Evolutionary conservation across 108 stramenopile genomes (phyloP), one percentile per base, ranked within the genome.

Genomic region (Fistulifera solaris): DNA sequence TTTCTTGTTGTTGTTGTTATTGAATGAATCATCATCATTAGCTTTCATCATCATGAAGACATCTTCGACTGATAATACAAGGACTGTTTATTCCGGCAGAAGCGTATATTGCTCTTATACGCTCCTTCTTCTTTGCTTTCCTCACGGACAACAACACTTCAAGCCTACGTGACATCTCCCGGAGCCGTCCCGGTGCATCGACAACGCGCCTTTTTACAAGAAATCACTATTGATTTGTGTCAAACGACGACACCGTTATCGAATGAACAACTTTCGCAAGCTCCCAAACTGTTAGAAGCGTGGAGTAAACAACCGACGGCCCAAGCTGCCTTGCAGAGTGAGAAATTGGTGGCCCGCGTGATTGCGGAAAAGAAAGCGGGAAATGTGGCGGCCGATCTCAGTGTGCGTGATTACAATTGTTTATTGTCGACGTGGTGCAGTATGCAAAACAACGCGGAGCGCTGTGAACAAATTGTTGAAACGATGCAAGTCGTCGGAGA

Each of bases 341-440:
- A 90, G 59, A 55, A 58, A 3, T 51, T 90, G 3, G 48, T 90
- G 25, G 82, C 84, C 42, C 71, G 89, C 48, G 65, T 90, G 44
- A 66, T 86, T 44, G 84, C 80, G 31, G 88, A 90, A 58, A 57
- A 70, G 22, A 42, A 63, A 8, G 84, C 80, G 6, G 84, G 84
- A 10, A 85, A 84, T 58, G 19, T 12, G 1, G 62, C 62, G 3
- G 72, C 71, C 31, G 63, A 26, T 17, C 47, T 67, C 7, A 63
- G 67, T 0, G 60, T 67, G 23, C 21, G 62, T 19, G 65, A 83
- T 59, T 90, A 90, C 64, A 90, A 90, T 56, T 73, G 76, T 14
- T 59, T 86, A 17, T 56, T 90, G 52, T 70, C 76, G 49, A 62
- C 63, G 17, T 90, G 89, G 89, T 73, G 62, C 40, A 74, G 74